Evolutionary conservation across 495 filamentous ascomycete genomes (phyloP).

Genomic region (Xylaria acuta): DNA sequence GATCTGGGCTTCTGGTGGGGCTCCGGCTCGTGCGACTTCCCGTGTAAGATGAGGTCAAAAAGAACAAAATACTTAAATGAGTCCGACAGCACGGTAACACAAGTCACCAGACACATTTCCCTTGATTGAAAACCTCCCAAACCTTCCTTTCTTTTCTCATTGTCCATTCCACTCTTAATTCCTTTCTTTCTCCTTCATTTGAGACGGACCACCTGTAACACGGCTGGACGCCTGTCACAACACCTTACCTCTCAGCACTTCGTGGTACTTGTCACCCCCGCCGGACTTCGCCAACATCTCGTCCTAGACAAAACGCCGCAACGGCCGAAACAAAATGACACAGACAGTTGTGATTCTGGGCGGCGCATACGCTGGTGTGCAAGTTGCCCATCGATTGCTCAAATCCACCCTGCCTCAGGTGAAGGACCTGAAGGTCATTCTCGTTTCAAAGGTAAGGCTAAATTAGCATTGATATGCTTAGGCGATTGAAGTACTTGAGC

Average conservation of each 20-base stretch:
- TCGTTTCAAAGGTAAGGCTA: slow-evolving; percentile 51
- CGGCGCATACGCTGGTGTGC: slow-evolving; percentile 59
- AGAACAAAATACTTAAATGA: neutral
- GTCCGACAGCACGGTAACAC: slow-evolving; percentile 7
- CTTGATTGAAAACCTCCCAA: neutral
- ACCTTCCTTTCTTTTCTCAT: neutral
- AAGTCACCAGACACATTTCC: neutral
- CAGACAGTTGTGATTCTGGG: slow-evolving; percentile 59
- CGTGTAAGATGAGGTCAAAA: slow-evolving; percentile 1
- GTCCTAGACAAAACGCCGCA: slow-evolving; percentile 12
- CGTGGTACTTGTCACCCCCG: neutral
- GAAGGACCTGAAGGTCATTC: slow-evolving; percentile 52
- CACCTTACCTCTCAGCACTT: neutral
- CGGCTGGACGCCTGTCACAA: neutral
- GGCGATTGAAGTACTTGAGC: neutral
- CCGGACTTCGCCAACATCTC: slow-evolving; percentile 19
- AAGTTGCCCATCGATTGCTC: slow-evolving; percentile 59
- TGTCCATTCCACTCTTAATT: neutral
- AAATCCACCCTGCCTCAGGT: slow-evolving; percentile 45
- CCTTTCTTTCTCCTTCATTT: neutral
- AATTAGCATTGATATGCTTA: neutral
- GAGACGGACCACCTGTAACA: neutral
- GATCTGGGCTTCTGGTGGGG: slow-evolving; percentile 18
- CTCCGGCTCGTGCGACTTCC: slow-evolving; percentile 23
- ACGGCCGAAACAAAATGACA: slow-evolving; percentile 1